Conservation (phyloP, 768 basidiomycete species). For the Steccherinum ochraceum region DNA sequence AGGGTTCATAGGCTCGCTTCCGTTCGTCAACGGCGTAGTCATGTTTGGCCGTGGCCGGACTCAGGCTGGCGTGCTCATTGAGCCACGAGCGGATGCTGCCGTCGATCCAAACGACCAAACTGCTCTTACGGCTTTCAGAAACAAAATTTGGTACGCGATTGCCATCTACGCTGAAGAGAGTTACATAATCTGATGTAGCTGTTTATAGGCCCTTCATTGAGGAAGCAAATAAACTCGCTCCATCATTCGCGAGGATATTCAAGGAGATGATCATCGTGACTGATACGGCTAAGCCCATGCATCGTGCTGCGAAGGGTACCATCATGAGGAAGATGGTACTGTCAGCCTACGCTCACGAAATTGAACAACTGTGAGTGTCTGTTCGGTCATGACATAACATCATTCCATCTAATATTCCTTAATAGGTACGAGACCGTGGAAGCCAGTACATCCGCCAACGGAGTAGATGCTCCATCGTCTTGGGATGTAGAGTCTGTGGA, state of each 20-base stretch:
- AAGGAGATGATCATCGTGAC: conserved; percentile 22
- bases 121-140: conserved; percentile 3
- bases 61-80: conserved; percentile 13
- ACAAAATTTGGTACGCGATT: conserved; percentile 15
- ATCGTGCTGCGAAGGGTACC: conserved; percentile 15
- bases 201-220: conserved; percentile 16
- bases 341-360: conserved; percentile 8
- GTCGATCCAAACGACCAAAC: conserved; percentile 7
- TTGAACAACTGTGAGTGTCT: conserved; percentile 12
- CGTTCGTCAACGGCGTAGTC: conserved; percentile 7
- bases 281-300: conserved; percentile 11
- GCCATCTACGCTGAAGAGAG: too few species aligned
- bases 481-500: neutral
- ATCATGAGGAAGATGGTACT: conserved; percentile 10
- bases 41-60: conserved; percentile 14
- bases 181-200: too few species aligned
- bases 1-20: conserved; percentile 5
- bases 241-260: conserved; percentile 18
- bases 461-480: neutral
- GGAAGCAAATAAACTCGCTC: conserved; percentile 13
- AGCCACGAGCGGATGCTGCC: conserved; percentile 5
- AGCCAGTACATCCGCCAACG: neutral
- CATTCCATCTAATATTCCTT: too few species aligned
- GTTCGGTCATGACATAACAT: too few species aligned
- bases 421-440: neutral